phyloP scores from a whole-genome alignment of 192 early-diverging fungal genomes.

The Chytriomyces sp. region DNA sequence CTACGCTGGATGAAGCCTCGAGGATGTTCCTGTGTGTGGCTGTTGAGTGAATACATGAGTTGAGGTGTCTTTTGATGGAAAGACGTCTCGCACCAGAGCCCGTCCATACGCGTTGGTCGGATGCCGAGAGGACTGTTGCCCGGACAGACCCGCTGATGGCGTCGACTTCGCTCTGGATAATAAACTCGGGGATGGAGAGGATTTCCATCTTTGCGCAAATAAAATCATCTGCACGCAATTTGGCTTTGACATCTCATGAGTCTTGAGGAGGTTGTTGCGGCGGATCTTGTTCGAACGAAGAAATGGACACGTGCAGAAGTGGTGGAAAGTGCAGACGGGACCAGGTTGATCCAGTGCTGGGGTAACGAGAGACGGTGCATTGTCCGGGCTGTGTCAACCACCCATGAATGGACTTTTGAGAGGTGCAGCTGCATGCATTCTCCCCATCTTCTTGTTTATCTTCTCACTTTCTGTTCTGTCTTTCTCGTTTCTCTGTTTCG shows the following conservation, averaged over 20 bases:
- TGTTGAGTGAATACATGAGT: neutral
- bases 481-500: too few species aligned
- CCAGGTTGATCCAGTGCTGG: neutral
- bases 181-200: neutral
- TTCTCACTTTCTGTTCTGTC: too few species aligned
- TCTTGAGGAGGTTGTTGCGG: neutral
- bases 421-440: neutral
- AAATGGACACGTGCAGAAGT: neutral
- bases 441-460: too few species aligned
- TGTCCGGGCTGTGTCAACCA: neutral
- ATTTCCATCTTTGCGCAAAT: constrained; percentile 12
- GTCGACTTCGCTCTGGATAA: constrained; percentile 10
- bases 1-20: neutral
- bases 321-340: neutral
- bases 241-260: too few species aligned
- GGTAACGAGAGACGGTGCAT: neutral
- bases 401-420: neutral
- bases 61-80: neutral
- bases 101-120: neutral
- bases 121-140: neutral
- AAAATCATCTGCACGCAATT: too few species aligned
- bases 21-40: constrained; percentile 13
- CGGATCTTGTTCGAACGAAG: neutral
- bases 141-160: constrained; percentile 3
- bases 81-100: neutral